phyloP scores from a whole-genome alignment of 495 filamentous ascomycete species.

The Lentithecium fluviatile region DNA sequence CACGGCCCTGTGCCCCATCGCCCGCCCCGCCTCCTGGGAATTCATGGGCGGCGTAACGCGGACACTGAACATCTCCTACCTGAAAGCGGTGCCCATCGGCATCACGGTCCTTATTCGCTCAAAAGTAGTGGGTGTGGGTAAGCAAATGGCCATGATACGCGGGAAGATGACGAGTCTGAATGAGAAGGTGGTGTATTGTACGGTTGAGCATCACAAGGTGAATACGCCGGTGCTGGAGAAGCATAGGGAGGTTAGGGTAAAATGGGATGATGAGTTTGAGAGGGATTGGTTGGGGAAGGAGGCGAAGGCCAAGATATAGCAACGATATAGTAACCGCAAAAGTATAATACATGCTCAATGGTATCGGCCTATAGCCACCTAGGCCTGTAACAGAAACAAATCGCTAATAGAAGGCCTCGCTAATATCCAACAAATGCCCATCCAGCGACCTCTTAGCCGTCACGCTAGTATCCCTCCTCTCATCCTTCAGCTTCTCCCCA shows the following conservation, averaged over 20 bases:
- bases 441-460: conserved; percentile 68
- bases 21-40: conserved; percentile 48
- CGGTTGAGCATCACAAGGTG: conserved; percentile 51
- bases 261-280: conserved; percentile 41
- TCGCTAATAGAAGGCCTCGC: conserved; percentile 65
- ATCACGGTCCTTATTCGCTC: conserved; percentile 42
- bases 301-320: background rate
- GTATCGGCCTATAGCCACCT: too few species aligned
- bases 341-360: too few species aligned
- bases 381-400: too few species aligned
- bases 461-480: conserved; percentile 70
- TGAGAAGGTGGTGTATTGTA: conserved; percentile 44
- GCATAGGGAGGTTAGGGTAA: conserved; percentile 38
- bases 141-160: conserved; percentile 49
- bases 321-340: conserved; percentile 3
- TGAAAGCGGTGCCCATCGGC: conserved; percentile 42
- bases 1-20: conserved; percentile 45
- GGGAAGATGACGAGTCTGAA: conserved; percentile 46
- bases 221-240: conserved; percentile 42
- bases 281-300: conserved; percentile 12
- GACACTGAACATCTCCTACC: conserved; percentile 45
- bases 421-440: conserved; percentile 71
- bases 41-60: conserved; percentile 50
- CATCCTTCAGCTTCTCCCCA: conserved; percentile 68
- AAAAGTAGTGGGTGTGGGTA: conserved; percentile 43